Percentiles rank a stretch among this genome's conserved stretches.
Conservation (phyloP, 2,329 filamentous ascomycete species). For the Penicillium concentricum region DNA sequence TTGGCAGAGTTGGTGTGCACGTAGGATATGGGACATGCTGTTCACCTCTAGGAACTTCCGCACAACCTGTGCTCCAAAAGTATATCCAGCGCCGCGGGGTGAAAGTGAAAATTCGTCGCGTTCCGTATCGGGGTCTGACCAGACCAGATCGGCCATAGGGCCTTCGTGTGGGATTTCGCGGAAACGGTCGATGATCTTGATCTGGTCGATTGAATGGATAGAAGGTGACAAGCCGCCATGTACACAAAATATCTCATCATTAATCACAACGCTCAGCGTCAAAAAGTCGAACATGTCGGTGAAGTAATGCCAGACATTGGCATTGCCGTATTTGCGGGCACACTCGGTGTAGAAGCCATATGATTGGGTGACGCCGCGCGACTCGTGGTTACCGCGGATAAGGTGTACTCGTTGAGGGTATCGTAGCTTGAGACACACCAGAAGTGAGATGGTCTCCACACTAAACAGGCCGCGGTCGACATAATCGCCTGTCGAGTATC, state of each 20-base stretch:
- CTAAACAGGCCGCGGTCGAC: slow-evolving; percentile 98
- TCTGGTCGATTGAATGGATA: slow-evolving; percentile 98
- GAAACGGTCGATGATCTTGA: slow-evolving; percentile 99
- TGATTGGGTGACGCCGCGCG: slow-evolving; percentile 93
- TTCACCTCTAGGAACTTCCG: slow-evolving; percentile 98
- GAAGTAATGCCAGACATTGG: slow-evolving; percentile 99
- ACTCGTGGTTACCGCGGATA: slow-evolving; percentile 97
- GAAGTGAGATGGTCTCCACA: slow-evolving; percentile 96
- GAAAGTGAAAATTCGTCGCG: slow-evolving; percentile 95
- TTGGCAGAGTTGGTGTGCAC: slow-evolving; percentile 97
- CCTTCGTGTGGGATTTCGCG: slow-evolving; percentile 98
- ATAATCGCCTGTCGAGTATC: slow-evolving; percentile 75
- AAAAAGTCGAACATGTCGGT: slow-evolving; percentile 99
- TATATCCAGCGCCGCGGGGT: slow-evolving; percentile 91
- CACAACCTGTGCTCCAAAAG: slow-evolving; percentile 95
- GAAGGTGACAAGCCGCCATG: slow-evolving; percentile 87
- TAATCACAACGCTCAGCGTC: slow-evolving; percentile 94
- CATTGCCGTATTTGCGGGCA: slow-evolving; percentile 95
- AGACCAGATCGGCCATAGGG: slow-evolving; percentile 98
- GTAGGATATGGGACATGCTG: slow-evolving; percentile 93
- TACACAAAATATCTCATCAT: slow-evolving; percentile 98
- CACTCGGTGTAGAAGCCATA: slow-evolving; percentile 99
- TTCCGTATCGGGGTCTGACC: slow-evolving; percentile 97
- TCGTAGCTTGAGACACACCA: slow-evolving; percentile 94
- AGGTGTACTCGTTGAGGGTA: slow-evolving; percentile 95